These are phyloP conservation scores for Puccinia horiana DNA, from an alignment of 1,284 basidiomycete species.

Conservation along the genomic window DNA sequence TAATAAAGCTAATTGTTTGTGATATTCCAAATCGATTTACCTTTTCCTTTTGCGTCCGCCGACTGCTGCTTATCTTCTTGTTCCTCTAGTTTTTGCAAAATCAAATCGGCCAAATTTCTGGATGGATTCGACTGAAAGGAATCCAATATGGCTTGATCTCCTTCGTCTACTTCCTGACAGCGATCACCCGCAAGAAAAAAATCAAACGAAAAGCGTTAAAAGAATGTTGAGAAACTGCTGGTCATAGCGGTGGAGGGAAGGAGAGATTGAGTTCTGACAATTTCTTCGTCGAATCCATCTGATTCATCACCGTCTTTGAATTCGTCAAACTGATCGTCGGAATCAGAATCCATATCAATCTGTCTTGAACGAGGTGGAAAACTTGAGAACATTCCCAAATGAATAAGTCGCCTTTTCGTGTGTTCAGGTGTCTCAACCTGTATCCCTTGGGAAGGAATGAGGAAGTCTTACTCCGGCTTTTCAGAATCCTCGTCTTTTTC, in stretches of 20 bases:
- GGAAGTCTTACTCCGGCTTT: slow-evolving; percentile 39
- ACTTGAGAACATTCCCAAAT: slow-evolving; percentile 54
- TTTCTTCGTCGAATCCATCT: slow-evolving; percentile 20
- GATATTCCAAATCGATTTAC: slow-evolving; percentile 63
- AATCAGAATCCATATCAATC: slow-evolving; percentile 17
- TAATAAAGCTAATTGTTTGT: slow-evolving; percentile 52
- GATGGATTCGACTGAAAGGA: slow-evolving; percentile 73
- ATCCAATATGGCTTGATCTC: slow-evolving; percentile 80
- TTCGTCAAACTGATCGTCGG: slow-evolving; percentile 24
- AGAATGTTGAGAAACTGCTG: too few species aligned
- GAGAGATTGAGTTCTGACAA: background rate
- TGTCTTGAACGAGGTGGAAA: slow-evolving; percentile 56
- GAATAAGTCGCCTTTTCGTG: slow-evolving; percentile 52
- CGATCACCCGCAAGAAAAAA: background rate
- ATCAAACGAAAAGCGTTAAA: background rate
- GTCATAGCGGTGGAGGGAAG: too few species aligned
- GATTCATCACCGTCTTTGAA: slow-evolving; percentile 30
- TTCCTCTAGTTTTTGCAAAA: slow-evolving; percentile 83
- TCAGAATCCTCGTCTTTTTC: slow-evolving; percentile 59
- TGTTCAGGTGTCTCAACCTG: slow-evolving; percentile 59
- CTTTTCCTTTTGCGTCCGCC: slow-evolving; percentile 23
- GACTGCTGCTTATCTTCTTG: slow-evolving; percentile 59
- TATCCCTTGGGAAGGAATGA: slow-evolving; percentile 55
- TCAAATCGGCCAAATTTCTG: slow-evolving; percentile 88
- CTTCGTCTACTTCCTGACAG: slow-evolving; percentile 79